Percentiles rank a stretch among this genome's conserved stretches.
Conservation (phyloP, 1,139 yeast genomes). For the Petasospora fabianii region DNA sequence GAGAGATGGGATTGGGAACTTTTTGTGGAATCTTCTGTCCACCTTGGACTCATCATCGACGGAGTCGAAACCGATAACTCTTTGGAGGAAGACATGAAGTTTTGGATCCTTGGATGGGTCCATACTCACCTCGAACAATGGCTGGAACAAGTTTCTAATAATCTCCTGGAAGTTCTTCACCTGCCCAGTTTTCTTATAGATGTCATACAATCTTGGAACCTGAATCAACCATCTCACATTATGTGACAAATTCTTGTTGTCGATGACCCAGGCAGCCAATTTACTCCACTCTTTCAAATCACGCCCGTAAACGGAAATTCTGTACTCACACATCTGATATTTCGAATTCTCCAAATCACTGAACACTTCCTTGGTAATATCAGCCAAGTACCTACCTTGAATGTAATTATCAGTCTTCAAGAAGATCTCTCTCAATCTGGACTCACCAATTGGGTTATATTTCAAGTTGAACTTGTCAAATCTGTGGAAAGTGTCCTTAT, state of each 20-base stretch:
- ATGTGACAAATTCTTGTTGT: constrained; percentile 85
- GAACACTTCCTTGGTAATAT: constrained; percentile 87
- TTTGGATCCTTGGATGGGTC: constrained; percentile 88
- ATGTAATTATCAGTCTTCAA: constrained; percentile 93
- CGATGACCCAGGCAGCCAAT: constrained; percentile 91
- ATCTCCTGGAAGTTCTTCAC: constrained; percentile 74
- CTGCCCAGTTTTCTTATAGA: constrained; percentile 74
- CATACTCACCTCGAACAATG: constrained; percentile 86
- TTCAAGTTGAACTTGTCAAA: constrained; percentile 96
- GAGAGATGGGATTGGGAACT: constrained; percentile 74
- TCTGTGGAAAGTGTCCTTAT: constrained; percentile 94
- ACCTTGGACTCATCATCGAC: constrained; percentile 97
- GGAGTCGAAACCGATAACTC: constrained; percentile 96
- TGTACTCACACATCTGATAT: constrained; percentile 94
- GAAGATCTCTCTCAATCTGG: constrained; percentile 92
- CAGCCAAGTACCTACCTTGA: constrained; percentile 85
- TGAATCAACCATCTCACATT: constrained; percentile 97
- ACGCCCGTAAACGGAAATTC: constrained; percentile 93
- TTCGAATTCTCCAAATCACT: constrained; percentile 91
- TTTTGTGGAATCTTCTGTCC: constrained; percentile 75
- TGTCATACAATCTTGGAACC: constrained; percentile 87
- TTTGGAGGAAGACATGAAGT: constrained; percentile 77
- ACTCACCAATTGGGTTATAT: constrained; percentile 97
- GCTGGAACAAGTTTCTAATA: constrained; percentile 73
- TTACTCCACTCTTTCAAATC: constrained; percentile 91